Evolutionary conservation across 305 asterid species (phyloP).

Genomic region (Fraxinus latifolia): DNA sequence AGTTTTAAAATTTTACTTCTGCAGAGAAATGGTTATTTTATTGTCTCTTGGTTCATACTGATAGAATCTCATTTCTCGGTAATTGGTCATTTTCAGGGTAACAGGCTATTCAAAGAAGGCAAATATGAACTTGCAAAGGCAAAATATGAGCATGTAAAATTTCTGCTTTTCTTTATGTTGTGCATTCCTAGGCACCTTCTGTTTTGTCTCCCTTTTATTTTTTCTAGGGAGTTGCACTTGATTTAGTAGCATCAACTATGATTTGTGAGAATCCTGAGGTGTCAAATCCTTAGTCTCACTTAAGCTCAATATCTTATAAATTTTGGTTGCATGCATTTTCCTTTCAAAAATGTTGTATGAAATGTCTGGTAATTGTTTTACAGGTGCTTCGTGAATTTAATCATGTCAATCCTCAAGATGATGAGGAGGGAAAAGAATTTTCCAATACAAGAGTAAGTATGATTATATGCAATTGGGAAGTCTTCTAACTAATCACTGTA

Average conservation of each 20-base stretch:
- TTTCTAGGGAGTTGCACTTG: not conserved
- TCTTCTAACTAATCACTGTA: not conserved
- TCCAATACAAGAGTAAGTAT: conserved; percentile 72
- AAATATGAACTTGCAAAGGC: conserved; percentile 92
- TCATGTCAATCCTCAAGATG: conserved; percentile 93
- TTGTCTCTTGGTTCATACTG: conserved; percentile 15
- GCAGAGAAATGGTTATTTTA: not conserved
- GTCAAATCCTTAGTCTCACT: not conserved
- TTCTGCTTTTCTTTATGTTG: conserved; percentile 13
- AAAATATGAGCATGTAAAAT: conserved; percentile 78
- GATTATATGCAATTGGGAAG: not conserved
- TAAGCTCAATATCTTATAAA: not conserved
- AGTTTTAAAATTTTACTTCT: not conserved
- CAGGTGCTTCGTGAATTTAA: conserved; percentile 95
- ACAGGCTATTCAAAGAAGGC: conserved; percentile 93
- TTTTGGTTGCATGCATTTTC: conserved; percentile 1
- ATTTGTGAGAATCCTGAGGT: not conserved
- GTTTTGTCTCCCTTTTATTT: not conserved
- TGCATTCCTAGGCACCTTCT: not conserved
- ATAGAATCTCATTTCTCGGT: conserved; percentile 4
- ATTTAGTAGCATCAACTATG: not conserved
- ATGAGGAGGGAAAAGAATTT: conserved; percentile 93
- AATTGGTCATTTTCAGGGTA: conserved; percentile 65
- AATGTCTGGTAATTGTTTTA: conserved; percentile 14
- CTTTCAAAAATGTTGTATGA: not conserved